Evolutionary conservation across 441 rosid species (phyloP).

Genomic region (Erodium moschatum): DNA sequence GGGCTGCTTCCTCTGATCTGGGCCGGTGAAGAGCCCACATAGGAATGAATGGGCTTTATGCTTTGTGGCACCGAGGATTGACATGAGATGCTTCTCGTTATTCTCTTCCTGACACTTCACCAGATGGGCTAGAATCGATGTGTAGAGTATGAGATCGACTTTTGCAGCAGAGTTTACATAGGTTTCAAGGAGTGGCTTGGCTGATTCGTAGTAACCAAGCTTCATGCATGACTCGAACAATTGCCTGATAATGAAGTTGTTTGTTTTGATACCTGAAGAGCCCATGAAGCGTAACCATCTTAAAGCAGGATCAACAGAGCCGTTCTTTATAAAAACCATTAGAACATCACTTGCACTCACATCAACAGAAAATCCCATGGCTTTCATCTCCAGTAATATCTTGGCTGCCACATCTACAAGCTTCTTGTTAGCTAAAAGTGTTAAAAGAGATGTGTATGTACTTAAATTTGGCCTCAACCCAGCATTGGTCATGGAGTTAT

Average conservation of each 20-base stretch:
- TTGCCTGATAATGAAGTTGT: conserved; percentile 85
- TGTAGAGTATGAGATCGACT: conserved; percentile 88
- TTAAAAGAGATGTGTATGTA: conserved; percentile 67
- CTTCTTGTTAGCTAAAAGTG: conserved; percentile 77
- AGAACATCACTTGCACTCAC: conserved; percentile 91
- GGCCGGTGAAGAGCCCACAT: conserved; percentile 91
- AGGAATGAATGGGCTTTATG: conserved; percentile 83
- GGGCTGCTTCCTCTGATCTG: conserved; percentile 85
- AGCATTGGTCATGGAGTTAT: conserved; percentile 85
- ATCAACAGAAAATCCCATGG: conserved; percentile 82
- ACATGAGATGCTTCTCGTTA: conserved; percentile 80
- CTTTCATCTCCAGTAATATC: conserved; percentile 89
- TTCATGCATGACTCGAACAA: conserved; percentile 92
- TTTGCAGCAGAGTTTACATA: conserved; percentile 69
- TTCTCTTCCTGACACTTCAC: conserved; percentile 85
- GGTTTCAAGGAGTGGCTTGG: conserved; percentile 73
- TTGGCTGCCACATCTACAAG: conserved; percentile 94
- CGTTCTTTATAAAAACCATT: conserved; percentile 90
- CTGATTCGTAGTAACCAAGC: conserved; percentile 73
- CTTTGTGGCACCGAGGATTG: conserved; percentile 66
- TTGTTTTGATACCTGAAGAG: conserved; percentile 81
- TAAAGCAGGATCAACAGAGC: conserved; percentile 76
- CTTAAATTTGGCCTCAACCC: conserved; percentile 84
- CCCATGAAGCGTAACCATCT: conserved; percentile 94
- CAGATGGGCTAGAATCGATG: conserved; percentile 86